These are phyloP conservation scores for Comarum palustre DNA, from an alignment of 306 rosid genomes.

Conservation along the genomic window DNA sequence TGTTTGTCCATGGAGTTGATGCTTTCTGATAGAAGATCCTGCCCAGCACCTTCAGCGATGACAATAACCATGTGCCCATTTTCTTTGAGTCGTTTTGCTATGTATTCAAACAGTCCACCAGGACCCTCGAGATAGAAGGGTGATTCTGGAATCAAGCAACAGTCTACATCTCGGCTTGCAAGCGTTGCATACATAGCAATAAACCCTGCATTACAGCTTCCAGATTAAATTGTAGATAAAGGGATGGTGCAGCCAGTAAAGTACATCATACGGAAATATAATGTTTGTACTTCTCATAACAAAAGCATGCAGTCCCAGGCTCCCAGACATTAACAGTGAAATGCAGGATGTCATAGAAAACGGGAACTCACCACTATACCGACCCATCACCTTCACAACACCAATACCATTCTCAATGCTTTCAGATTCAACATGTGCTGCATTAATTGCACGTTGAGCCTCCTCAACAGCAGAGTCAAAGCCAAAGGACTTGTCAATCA, in stretches of 20 bases:
- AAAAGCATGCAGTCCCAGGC: not conserved
- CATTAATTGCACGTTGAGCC: conserved; percentile 98
- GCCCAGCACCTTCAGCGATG: conserved; percentile 99
- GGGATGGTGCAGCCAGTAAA: conserved; percentile 15
- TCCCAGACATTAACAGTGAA: not conserved
- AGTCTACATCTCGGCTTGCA: conserved; percentile 94
- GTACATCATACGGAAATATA: not conserved
- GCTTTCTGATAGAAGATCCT: conserved; percentile 70
- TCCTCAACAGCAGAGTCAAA: conserved; percentile 99
- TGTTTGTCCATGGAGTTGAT: conserved; percentile 30
- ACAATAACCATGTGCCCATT: conserved; percentile 94
- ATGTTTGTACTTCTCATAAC: not conserved
- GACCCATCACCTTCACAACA: conserved; percentile 94
- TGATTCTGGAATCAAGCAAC: conserved; percentile 96
- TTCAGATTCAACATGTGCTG: conserved; percentile 92
- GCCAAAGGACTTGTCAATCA: conserved; percentile 88
- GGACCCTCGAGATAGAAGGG: conserved; percentile 89
- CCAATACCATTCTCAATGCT: conserved; percentile 91
- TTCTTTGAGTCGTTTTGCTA: conserved; percentile 70
- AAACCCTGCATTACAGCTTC: conserved; percentile 56
- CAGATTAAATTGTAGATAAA: conserved; percentile 9
- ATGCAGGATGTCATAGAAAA: conserved; percentile 1
- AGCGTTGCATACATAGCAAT: conserved; percentile 95
- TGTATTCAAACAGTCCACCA: conserved; percentile 81
- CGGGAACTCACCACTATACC: conserved; percentile 68